These are phyloP conservation scores for Stemphylium beticola DNA, from an alignment of 2,329 filamentous ascomycete genomes.

Conservation along the genomic window DNA sequence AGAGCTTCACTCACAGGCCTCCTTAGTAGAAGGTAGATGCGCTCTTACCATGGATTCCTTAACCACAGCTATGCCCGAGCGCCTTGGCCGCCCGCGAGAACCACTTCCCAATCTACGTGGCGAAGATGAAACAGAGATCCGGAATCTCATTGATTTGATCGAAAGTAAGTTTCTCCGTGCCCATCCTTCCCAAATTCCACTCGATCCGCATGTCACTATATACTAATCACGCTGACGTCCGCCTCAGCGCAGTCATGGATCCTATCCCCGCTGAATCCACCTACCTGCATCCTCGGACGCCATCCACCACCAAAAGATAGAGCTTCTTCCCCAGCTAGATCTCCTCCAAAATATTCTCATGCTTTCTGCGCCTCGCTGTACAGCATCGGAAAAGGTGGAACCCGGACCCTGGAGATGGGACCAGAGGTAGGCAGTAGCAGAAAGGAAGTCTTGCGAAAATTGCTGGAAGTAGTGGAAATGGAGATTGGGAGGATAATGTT, in stretches of 20 bases:
- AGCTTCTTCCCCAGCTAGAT: not conserved
- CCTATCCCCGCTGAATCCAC: conserved; percentile 17
- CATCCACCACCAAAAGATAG: conserved; percentile 11
- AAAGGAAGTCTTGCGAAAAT: conserved; percentile 17
- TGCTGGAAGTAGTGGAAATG: conserved; percentile 20
- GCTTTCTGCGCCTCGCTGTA: conserved; percentile 25
- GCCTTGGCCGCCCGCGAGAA: not conserved
- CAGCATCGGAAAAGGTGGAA: conserved; percentile 15
- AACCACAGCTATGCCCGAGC: not conserved
- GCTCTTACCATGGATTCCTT: not conserved
- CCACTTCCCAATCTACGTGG: conserved; percentile 22
- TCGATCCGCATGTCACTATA: not conserved
- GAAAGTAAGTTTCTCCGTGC: conserved; percentile 18
- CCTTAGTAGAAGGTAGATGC: too few species aligned
- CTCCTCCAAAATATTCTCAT: not conserved
- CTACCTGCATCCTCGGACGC: conserved; percentile 21
- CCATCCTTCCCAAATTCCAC: not conserved
- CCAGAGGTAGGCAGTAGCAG: conserved; percentile 21
- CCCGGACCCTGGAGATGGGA: conserved; percentile 21
- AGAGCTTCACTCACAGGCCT: too few species aligned
- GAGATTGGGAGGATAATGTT: conserved; percentile 16
- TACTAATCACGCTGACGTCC: not conserved
- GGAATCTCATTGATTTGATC: conserved; percentile 19
- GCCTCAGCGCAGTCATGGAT: conserved; percentile 14
- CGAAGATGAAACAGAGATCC: conserved; percentile 28